Percentiles rank a stretch among this genome's conserved stretches.
phyloP scores from a whole-genome alignment of 768 basidiomycete species.

The Pulveroboletus ravenelii region DNA sequence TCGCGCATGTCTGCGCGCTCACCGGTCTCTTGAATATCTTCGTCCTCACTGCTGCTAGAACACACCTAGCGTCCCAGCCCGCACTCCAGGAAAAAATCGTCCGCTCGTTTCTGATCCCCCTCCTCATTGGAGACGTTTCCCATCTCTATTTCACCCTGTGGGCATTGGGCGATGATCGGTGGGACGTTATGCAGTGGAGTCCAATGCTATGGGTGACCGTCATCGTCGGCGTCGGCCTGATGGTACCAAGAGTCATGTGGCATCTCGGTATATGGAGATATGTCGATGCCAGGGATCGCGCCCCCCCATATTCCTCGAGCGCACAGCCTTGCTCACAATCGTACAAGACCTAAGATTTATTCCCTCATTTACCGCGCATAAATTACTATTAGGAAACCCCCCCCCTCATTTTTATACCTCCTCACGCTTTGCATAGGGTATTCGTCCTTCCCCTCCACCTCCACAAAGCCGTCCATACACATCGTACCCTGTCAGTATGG shows the following conservation, averaged over 20 bases:
- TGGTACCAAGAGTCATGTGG: constrained; percentile 72
- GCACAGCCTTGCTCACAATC: not conserved
- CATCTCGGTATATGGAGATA: constrained; percentile 73
- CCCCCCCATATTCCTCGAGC: not conserved
- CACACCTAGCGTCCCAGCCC: constrained; percentile 52
- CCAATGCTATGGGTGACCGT: constrained; percentile 69
- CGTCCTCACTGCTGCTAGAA: constrained; percentile 56
- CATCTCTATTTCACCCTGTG: constrained; percentile 68
- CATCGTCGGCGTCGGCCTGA: constrained; percentile 54
- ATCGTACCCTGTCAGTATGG: constrained; percentile 41
- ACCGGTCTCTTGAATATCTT: constrained; percentile 68
- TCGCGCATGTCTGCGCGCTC: constrained; percentile 74
- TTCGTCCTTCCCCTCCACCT: constrained; percentile 9
- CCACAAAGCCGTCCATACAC: not conserved
- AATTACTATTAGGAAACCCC: not conserved
- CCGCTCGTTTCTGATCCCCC: constrained; percentile 56
- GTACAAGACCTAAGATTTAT: constrained; percentile 20
- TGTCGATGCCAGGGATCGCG: constrained; percentile 57
- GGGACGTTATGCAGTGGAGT: constrained; percentile 58
- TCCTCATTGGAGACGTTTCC: constrained; percentile 63
- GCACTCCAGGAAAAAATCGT: constrained; percentile 72
- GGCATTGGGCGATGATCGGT: constrained; percentile 69
- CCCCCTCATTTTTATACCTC: not conserved
- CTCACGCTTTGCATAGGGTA: constrained; percentile 8
- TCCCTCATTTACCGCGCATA: constrained; percentile 18